A percentile compares a stretch with the other conserved stretches of the same genome.
Conservation (phyloP, 1,139 yeast species). For the Saccharomyces uvarum region DNA sequence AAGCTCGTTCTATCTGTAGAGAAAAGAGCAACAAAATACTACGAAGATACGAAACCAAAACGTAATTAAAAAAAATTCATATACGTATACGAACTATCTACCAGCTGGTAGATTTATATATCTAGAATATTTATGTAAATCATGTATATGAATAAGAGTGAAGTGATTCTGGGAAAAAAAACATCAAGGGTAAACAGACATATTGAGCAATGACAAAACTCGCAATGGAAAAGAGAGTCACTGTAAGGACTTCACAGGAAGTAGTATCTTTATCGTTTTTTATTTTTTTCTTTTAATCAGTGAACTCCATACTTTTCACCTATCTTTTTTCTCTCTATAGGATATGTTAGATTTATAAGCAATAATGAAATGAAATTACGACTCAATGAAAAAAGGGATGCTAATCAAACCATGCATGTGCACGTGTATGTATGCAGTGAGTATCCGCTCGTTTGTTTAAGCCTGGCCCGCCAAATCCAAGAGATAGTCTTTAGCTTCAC, state of each 20-base stretch:
- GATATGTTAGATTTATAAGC: background rate
- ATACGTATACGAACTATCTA: background rate
- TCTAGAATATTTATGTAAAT: background rate
- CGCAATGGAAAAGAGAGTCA: background rate
- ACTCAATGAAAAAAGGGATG: background rate
- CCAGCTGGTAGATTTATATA: background rate
- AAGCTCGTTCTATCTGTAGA: too few relatives aligned
- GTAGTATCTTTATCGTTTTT: background rate
- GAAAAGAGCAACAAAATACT: background rate
- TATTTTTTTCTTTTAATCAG: background rate
- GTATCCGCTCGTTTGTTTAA: background rate
- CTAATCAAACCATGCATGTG: background rate
- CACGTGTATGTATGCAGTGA: background rate
- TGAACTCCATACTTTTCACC: background rate
- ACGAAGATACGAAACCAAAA: background rate
- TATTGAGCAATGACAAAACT: background rate
- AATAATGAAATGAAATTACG: background rate
- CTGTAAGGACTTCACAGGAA: background rate
- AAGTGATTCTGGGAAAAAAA: background rate
- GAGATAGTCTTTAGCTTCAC: slow-evolving; percentile 30
- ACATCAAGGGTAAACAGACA: background rate
- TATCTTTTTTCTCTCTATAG: background rate
- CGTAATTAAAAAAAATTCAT: background rate
- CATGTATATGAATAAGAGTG: background rate
- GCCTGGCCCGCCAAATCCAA: slow-evolving; percentile 13